Evolutionary conservation across 176 grass and related monocot genomes (phyloP).

Genomic region (Themeda triandra): DNA sequence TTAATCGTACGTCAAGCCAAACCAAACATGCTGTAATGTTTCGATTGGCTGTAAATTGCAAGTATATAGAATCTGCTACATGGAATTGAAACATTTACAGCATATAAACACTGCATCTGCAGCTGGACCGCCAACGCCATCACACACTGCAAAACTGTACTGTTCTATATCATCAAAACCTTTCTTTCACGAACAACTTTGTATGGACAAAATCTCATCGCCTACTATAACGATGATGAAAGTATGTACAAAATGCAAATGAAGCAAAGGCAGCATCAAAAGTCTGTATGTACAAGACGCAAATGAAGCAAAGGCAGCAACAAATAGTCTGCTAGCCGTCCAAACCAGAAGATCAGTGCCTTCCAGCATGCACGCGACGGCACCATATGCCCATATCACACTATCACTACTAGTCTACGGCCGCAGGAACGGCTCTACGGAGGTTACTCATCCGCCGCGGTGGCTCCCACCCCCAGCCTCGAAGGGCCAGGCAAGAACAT

Average conservation of each 20-base stretch:
- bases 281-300: neutral
- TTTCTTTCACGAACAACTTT: too few relatives aligned
- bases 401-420: neutral
- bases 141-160: too few relatives aligned
- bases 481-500: constrained; percentile 23
- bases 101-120: too few relatives aligned
- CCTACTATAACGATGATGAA: too few relatives aligned
- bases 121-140: too few relatives aligned
- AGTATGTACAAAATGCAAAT: neutral
- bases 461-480: constrained; percentile 33
- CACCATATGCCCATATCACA: neutral
- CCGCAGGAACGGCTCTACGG: neutral
- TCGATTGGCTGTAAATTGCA: too few relatives aligned
- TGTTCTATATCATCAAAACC: too few relatives aligned
- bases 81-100: too few relatives aligned
- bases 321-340: neutral
- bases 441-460: constrained; percentile 2
- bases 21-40: too few relatives aligned
- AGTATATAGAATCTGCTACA: too few relatives aligned
- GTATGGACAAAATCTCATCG: too few relatives aligned
- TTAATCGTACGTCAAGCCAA: too few relatives aligned
- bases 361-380: neutral
- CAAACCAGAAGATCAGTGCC: neutral
- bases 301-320: neutral
- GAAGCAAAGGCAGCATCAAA: neutral